Base-by-base conservation (phyloP, 2,329 filamentous ascomycete genomes). In the Microcera coccophila region DNA sequence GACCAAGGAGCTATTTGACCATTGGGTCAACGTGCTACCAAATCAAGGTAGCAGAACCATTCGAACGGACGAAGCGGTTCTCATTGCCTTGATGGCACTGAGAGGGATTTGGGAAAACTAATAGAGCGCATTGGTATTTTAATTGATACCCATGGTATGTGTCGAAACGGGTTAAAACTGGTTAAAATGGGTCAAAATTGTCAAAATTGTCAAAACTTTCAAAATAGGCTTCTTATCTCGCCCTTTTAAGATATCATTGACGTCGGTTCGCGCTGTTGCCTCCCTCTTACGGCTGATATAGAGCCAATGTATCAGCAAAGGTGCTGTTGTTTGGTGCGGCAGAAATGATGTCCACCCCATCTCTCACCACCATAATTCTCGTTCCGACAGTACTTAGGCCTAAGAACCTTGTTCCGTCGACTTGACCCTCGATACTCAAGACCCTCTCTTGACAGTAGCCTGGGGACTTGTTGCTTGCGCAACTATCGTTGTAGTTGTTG, bases 1-100 rank as follows among this genome's bases (percentile, higher is more conserved):
- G 48, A 83, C 82, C 7, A 78, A 73, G 51, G 80, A 87, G 52
- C 62, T 91, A 38, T 95, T 95, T 61, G 89, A 95, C 64, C 75
- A 83, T 53, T 94, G 87, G 87, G 74, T 94, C 15, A 87, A 95
- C 62, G 74, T 93, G 34, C 73, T 90, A 50, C 86, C 87, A 3
- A 80, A 81, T 1, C 89, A 94, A 63, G 88, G 87, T 1, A 91
- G 86, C 61, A 74, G 88, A 55, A 89, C 83, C 1, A 91, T 95
- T 48, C 72, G 86, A 48, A 93, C 88, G 0, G 88, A 94, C 55
- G 89, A 95, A 67, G 87, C 88, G 1, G 67, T 94, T 15, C 87
- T 85, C 68, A 79, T 93, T 59, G 87, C 82, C 0, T 63, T 94
- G 61, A 84, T 83, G 57, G 79, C 80, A 2, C 60, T 93, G 59